Evolutionary conservation across 1,284 basidiomycete species (phyloP), one percentile per base, ranked within the genome.

Genomic region (Ceratobasidium sp.): DNA sequence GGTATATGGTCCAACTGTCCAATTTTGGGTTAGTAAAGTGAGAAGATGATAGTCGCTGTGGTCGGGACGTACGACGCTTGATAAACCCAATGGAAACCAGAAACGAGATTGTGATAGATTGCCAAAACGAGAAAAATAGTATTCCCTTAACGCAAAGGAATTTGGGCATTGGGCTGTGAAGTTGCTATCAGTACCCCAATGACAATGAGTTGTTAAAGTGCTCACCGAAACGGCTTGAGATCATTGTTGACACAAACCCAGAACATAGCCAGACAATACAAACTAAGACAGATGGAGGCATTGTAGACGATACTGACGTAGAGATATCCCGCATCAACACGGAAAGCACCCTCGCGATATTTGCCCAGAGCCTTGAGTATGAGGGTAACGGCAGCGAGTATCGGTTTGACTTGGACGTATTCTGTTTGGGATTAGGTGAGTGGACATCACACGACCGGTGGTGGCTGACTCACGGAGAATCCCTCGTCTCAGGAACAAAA

Each of bases 101-200:
- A 74, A 94, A 86, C 31, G 94, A 96, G 64, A 99, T 88, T 50
- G 78, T 86, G 50, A 98, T 87, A 15, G 90, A 87, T 77, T 99
- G 96, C 96, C 96, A 99, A 82, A 99, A 99, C 0, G 92, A 96
- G 80, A 97, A 96, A 83, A 98, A 98, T 49, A 99, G 85, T 73
- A 99, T 96, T 55, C 94, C 95, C 78, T 99, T 98, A 75, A 99
- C 93, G 77, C 95, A 98, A 27, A 99, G 87, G 79, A 99, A 99
- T 79, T 98, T 97, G 6, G 94, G 94, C 78, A 92, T 84, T 0
- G 90, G 90, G 42, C 88, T 89, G 53, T 2, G 17, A 31, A 42
- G 20, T 20, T 49, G 34, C n/a, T 15, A 45, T 22, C 43, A 15
- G 38, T 45, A 25, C 25, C 22, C 32, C 29, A 35, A 32, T 38